These are phyloP conservation scores for Schoenoplectus tabernaemontani DNA, from an alignment of 202 grass and related monocot species.

Conservation along the genomic window DNA sequence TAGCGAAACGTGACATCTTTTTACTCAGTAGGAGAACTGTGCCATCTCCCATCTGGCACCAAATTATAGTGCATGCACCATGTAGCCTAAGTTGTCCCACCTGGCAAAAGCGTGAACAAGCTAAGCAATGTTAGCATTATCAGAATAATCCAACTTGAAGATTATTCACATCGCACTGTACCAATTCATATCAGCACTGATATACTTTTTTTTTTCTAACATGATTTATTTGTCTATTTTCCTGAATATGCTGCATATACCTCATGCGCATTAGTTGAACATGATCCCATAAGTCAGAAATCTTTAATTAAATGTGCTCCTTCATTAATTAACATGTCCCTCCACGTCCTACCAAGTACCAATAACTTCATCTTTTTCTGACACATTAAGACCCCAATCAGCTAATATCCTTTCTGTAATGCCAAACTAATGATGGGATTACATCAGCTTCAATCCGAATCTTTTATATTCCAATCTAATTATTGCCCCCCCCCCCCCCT, in stretches of 20 bases:
- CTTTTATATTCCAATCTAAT: not conserved
- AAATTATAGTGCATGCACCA: not conserved
- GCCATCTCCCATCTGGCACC: not conserved
- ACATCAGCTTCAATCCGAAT: slow-evolving; percentile 15
- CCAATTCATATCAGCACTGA: not conserved
- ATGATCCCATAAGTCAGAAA: slow-evolving; percentile 17
- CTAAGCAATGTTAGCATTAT: not conserved
- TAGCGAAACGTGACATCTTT: not conserved
- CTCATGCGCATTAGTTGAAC: slow-evolving; percentile 25
- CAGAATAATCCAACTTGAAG: not conserved
- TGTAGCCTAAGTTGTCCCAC: not conserved
- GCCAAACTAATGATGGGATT: slow-evolving; percentile 18
- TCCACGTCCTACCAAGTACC: slow-evolving; percentile 19
- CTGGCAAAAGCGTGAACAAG: not conserved
- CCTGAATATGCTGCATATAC: not conserved
- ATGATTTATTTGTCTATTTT: not conserved
- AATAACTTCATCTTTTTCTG: slow-evolving; percentile 4
- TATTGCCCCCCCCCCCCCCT: not conserved
- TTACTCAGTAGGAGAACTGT: not conserved
- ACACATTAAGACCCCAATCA: slow-evolving; percentile 11
- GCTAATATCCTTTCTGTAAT: not conserved
- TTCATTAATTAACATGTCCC: slow-evolving; percentile 9
- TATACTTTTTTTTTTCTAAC: not conserved
- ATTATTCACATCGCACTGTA: not conserved
- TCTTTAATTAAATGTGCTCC: not conserved